A percentile compares a stretch with the other conserved stretches of the same genome.
Evolutionary conservation across 768 basidiomycete genomes (phyloP).

Genomic region (Tylopilus intermedius): DNA sequence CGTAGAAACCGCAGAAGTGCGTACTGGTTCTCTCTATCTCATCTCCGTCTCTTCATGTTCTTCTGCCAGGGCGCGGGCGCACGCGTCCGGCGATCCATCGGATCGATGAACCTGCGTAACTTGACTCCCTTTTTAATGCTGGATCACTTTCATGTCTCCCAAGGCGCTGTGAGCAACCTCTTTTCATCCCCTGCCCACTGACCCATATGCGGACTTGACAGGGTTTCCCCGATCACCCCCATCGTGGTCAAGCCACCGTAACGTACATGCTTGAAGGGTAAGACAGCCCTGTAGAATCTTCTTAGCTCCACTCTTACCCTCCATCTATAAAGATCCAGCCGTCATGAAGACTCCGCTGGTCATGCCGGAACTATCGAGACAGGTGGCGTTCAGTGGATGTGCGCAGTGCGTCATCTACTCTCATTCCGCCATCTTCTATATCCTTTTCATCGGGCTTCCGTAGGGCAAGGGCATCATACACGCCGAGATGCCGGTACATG

Average conservation of each 20-base stretch:
- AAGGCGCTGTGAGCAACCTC: constrained; percentile 55
- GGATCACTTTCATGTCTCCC: constrained; percentile 69
- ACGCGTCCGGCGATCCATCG: constrained; percentile 82
- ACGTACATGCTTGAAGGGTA: constrained; percentile 88
- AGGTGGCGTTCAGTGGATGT: constrained; percentile 97
- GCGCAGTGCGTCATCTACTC: constrained; percentile 47
- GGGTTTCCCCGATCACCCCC: constrained; percentile 93
- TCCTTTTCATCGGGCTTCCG: constrained; percentile 2
- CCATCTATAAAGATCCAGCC: constrained; percentile 46
- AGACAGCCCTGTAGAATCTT: neutral
- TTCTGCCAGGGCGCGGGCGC: constrained; percentile 67
- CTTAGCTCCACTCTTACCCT: neutral
- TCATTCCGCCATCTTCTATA: neutral
- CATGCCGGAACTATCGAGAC: constrained; percentile 70
- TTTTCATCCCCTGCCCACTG: neutral
- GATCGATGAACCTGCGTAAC: constrained; percentile 66
- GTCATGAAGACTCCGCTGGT: constrained; percentile 90
- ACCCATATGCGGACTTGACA: constrained; percentile 20
- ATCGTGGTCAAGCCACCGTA: constrained; percentile 82
- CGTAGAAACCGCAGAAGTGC: constrained; percentile 66
- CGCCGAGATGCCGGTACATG: constrained; percentile 85
- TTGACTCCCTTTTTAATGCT: constrained; percentile 89
- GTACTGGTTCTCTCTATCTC: neutral
- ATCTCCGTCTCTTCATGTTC: neutral
- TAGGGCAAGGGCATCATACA: constrained; percentile 70